A percentile compares a stretch with the other conserved stretches of the same genome.
Conservation (phyloP, 768 basidiomycete genomes). For the Phanerochaete carnosa region DNA sequence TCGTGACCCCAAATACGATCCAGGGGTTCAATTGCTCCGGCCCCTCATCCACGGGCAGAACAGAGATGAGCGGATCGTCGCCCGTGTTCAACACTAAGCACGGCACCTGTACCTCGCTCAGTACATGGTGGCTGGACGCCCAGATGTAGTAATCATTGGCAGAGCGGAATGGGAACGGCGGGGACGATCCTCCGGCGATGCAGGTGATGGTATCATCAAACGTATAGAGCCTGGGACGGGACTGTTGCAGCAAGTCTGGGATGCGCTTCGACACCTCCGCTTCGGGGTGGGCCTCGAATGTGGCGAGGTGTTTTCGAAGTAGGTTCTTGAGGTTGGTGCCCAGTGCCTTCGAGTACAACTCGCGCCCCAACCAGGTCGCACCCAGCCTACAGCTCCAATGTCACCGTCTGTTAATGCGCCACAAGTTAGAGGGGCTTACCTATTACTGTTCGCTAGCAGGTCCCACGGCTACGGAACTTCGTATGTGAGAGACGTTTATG, state of each 20-base stretch:
- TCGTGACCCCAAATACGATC: slow-evolving; percentile 59
- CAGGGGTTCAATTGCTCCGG: slow-evolving; percentile 39
- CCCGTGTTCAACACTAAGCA: slow-evolving; percentile 72
- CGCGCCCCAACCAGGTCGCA: slow-evolving; percentile 50
- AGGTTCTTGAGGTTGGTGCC: slow-evolving; percentile 66
- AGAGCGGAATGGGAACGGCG: slow-evolving; percentile 43
- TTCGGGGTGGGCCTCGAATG: slow-evolving; percentile 48
- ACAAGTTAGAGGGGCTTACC: slow-evolving; percentile 7
- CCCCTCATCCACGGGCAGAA: slow-evolving; percentile 55
- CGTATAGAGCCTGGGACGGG: slow-evolving; percentile 46
- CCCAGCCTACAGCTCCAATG: slow-evolving; percentile 43
- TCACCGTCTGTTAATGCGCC: background rate
- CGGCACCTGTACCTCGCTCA: slow-evolving; percentile 63
- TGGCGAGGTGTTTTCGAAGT: slow-evolving; percentile 46
- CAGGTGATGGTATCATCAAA: slow-evolving; percentile 67
- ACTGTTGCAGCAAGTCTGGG: slow-evolving; percentile 32
- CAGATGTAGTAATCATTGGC: slow-evolving; percentile 46
- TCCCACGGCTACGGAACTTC: slow-evolving; percentile 46
- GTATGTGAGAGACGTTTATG: slow-evolving; percentile 1
- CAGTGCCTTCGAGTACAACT: slow-evolving; percentile 78
- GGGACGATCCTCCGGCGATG: slow-evolving; percentile 60
- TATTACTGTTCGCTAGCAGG: slow-evolving; percentile 31
- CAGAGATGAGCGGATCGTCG: slow-evolving; percentile 73
- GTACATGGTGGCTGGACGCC: slow-evolving; percentile 57
- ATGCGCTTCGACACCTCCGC: slow-evolving; percentile 49